Evolutionary conservation across 441 rosid genomes (phyloP).

Genomic region (Gossypium davidsonii): DNA sequence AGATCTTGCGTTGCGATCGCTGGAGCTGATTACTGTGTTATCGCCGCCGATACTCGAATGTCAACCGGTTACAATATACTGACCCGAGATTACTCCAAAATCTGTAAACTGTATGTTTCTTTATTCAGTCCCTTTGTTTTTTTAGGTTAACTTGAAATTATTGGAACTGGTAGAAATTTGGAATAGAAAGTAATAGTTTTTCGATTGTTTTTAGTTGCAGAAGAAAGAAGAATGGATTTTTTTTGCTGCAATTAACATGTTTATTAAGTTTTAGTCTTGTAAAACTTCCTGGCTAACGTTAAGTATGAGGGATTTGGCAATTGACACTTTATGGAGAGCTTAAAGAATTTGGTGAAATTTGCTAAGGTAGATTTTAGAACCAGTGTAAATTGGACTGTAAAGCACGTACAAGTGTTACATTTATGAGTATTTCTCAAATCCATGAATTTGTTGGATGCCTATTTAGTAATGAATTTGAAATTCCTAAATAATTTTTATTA

Average conservation of each 20-base stretch:
- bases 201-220: neutral
- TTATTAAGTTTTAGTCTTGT: neutral
- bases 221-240: neutral
- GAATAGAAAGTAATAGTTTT: neutral
- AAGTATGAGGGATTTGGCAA: neutral
- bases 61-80: constrained; percentile 89
- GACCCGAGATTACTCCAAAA: constrained; percentile 90
- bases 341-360: neutral
- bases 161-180: neutral
- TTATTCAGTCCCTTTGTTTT: neutral
- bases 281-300: neutral
- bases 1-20: constrained; percentile 95
- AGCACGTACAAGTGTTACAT: too few relatives aligned
- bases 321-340: neutral
- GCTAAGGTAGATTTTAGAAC: neutral
- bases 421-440: too few relatives aligned
- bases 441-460: too few relatives aligned
- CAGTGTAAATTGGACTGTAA: too few relatives aligned
- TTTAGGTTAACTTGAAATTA: neutral
- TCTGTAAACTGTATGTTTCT: constrained; percentile 53
- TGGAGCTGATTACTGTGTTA: constrained; percentile 89
- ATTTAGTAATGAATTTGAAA: too few relatives aligned
- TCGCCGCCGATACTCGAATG: constrained; percentile 93
- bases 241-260: too few relatives aligned
- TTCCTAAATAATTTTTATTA: too few relatives aligned